Base-by-base conservation (phyloP, 202 grass and related monocot species). In the Schoenoplectus tabernaemontani region DNA sequence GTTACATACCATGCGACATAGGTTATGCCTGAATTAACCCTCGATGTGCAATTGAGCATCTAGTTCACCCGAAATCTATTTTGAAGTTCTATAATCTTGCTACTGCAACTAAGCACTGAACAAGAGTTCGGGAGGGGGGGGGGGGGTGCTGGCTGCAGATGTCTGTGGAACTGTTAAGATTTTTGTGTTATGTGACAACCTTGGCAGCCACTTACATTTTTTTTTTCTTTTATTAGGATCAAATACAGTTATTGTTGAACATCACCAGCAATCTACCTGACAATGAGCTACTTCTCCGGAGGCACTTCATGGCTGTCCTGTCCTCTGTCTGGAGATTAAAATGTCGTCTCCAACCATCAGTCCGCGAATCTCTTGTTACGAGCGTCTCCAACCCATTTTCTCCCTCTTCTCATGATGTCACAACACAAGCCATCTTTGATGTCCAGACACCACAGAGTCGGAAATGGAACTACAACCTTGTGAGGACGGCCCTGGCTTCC, bases 301-400 rank as follows among this genome's bases (percentile, higher is more conserved):
- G 92, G 73, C 96, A 96, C 87, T 96, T 99, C 65, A 74, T 96
- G 83, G 92, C 88, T 42, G 72, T 99, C 71, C 87, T 99, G 87
- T 96, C 96, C 19, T 96, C 96, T 84, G 96, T 96, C 26, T 99
- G 96, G 96, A 89, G 96, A 91, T 89, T 83, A 61, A 93, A 89
- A 80, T 93, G 79, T 80, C 41, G 47, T 24, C 47, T 33, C 67
- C 83, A 93, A 37, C 7, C 42, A 23, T 16, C 58, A 34, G 15
- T 77, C 33, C 9, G 28, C 10, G 16, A 57, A 34, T 44, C n/a
- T 5, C 38, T 2, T 83, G 51, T 86, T 68, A 81, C 2, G 1
- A 90, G 80, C 81, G 39, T 75, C 53, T 88, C 84, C 76, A 83
- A 48, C 50, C 43, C 84, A 62, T 72, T 28, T 28, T 28, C 28